Percentiles rank a stretch among this genome's conserved stretches.
Conservation (phyloP, 768 basidiomycete species). For the Leccinum disarticulatum region DNA sequence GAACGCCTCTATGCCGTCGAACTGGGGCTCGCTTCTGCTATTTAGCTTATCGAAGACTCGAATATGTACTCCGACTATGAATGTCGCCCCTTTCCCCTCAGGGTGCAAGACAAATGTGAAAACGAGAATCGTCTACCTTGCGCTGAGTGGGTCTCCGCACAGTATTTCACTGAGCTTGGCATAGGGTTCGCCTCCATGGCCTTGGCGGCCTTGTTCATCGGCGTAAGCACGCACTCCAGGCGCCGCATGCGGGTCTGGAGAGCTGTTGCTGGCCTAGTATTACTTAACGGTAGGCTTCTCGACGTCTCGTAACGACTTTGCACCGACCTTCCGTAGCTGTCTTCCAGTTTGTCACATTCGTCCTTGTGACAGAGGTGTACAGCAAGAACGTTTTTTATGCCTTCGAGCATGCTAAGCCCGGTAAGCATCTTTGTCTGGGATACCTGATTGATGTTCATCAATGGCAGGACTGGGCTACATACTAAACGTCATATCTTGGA, state of each 20-base stretch:
- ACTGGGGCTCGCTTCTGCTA: too few relatives aligned
- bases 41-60: slow-evolving; percentile 20
- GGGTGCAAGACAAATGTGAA: slow-evolving; percentile 46
- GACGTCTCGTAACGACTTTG: not conserved
- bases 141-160: slow-evolving; percentile 68
- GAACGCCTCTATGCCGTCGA: too few relatives aligned
- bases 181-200: slow-evolving; percentile 63
- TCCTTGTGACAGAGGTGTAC: slow-evolving; percentile 62
- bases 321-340: slow-evolving; percentile 38
- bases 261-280: slow-evolving; percentile 62
- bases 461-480: slow-evolving; percentile 59
- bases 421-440: slow-evolving; percentile 37
- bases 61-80: slow-evolving; percentile 50
- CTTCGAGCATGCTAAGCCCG: slow-evolving; percentile 59
- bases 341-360: slow-evolving; percentile 62
- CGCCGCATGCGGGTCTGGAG: slow-evolving; percentile 70
- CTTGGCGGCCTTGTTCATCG: slow-evolving; percentile 58
- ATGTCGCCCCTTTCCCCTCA: slow-evolving; percentile 66
- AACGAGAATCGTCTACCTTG: slow-evolving; percentile 60
- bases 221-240: slow-evolving; percentile 70
- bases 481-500: slow-evolving; percentile 62
- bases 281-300: slow-evolving; percentile 51
- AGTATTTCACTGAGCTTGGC: slow-evolving; percentile 62
- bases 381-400: slow-evolving; percentile 42
- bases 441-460: slow-evolving; percentile 2